Evolutionary conservation across 495 filamentous ascomycete species (phyloP).

Genomic region (Daldinia bambusicola): DNA sequence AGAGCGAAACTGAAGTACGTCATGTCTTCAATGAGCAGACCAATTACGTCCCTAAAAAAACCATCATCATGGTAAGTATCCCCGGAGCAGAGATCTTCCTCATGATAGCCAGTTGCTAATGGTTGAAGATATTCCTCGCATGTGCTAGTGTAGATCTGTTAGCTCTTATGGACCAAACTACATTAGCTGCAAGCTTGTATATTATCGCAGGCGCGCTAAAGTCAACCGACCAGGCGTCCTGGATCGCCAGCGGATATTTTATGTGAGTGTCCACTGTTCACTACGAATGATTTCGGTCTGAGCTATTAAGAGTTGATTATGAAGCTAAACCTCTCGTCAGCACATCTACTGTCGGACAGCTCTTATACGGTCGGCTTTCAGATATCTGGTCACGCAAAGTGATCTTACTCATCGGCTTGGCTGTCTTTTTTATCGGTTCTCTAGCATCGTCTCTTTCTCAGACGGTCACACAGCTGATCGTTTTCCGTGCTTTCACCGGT

Average conservation of each 20-base stretch:
- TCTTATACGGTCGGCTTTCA: constrained; percentile 65
- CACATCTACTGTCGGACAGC: constrained; percentile 67
- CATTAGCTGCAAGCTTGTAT: constrained; percentile 61
- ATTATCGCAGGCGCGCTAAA: constrained; percentile 61
- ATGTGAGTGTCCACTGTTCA: constrained; percentile 51
- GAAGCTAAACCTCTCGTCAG: constrained; percentile 26
- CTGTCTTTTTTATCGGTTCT: constrained; percentile 65
- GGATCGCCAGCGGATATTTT: constrained; percentile 66
- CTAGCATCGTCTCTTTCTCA: constrained; percentile 63
- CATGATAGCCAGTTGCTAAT: constrained; percentile 1
- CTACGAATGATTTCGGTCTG: background rate
- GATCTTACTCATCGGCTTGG: constrained; percentile 61
- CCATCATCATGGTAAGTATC: constrained; percentile 59
- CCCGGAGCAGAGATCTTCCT: background rate
- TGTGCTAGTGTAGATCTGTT: constrained; percentile 66
- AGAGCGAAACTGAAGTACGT: constrained; percentile 30
- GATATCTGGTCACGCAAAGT: constrained; percentile 68
- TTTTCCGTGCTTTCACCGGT: constrained; percentile 65
- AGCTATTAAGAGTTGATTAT: background rate
- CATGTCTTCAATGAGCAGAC: constrained; percentile 65
- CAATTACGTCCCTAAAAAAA: constrained; percentile 62
- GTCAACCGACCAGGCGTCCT: constrained; percentile 60
- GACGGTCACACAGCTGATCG: constrained; percentile 62
- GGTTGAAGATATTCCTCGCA: constrained; percentile 62
- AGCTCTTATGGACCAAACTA: constrained; percentile 67